Conservation (phyloP, 1,139 yeast genomes). For the Torulaspora globosa region DNA sequence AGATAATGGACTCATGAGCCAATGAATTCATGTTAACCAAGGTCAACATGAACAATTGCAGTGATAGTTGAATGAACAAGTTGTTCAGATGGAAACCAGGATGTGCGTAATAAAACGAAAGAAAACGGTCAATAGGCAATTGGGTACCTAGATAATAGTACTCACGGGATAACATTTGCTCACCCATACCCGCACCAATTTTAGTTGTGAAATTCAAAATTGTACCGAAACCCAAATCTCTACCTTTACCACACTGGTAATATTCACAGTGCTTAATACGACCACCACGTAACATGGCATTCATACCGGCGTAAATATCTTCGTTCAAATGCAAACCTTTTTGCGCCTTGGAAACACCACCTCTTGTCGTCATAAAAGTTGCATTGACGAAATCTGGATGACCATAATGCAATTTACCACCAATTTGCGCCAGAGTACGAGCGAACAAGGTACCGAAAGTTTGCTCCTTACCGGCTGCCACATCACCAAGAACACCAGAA, state of each 20-base stretch:
- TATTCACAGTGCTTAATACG: conserved; percentile 98
- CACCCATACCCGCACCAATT: conserved; percentile 99
- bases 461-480: conserved; percentile 99
- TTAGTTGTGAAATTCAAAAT: conserved; percentile 97
- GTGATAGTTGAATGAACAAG: conserved; percentile 89
- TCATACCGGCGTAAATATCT: conserved; percentile 99
- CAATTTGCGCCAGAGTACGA: conserved; percentile 95
- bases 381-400: conserved; percentile 98
- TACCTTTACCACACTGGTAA: conserved; percentile 99
- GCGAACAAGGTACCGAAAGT: conserved; percentile 98
- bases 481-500: conserved; percentile 98
- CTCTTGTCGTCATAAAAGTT: conserved; percentile 93
- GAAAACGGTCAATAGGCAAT: conserved; percentile 92
- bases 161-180: conserved; percentile 97
- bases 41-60: conserved; percentile 88
- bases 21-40: conserved; percentile 86
- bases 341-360: conserved; percentile 99
- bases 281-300: conserved; percentile 95
- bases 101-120: conserved; percentile 96
- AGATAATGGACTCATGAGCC: conserved; percentile 83
- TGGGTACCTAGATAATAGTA: conserved; percentile 97
- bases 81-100: conserved; percentile 99
- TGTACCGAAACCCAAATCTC: conserved; percentile 99
- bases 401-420: conserved; percentile 98
- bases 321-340: conserved; percentile 97